Evolutionary conservation across 495 filamentous ascomycete genomes (phyloP).

Genomic region (Penicillium turbatum): DNA sequence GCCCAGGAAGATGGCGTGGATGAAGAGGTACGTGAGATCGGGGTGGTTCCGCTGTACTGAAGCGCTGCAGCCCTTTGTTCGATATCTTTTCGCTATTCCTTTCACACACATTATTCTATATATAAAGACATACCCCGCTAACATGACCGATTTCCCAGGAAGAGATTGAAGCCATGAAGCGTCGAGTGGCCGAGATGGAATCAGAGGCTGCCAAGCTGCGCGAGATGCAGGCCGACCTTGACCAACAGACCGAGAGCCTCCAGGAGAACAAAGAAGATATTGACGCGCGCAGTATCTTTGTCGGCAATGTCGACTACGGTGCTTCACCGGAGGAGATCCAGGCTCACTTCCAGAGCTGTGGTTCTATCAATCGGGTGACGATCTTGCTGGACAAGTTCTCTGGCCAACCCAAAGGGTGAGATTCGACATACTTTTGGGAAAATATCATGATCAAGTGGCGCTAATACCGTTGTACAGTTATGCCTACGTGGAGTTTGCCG

Average conservation of each 20-base stretch:
- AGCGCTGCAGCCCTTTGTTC: constrained; percentile 1
- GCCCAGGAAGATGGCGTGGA: constrained; percentile 39
- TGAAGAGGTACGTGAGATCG: constrained; percentile 38
- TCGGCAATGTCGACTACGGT: constrained; percentile 98
- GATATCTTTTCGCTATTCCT: not conserved
- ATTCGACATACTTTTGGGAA: not conserved
- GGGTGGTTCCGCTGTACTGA: not conserved
- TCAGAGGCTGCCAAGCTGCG: constrained; percentile 92
- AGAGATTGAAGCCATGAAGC: constrained; percentile 98
- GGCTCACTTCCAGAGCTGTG: constrained; percentile 96
- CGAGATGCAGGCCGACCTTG: constrained; percentile 90
- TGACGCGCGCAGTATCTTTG: constrained; percentile 93
- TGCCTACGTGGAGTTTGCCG: constrained; percentile 97
- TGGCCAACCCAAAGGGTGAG: constrained; percentile 96
- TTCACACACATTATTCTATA: not conserved
- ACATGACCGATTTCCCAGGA: constrained; percentile 49
- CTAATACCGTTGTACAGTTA: constrained; percentile 64
- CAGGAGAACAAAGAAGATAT: constrained; percentile 94
- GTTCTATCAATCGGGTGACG: constrained; percentile 96
- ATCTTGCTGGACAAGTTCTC: constrained; percentile 98
- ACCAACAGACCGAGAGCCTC: constrained; percentile 75
- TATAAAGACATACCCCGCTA: constrained; percentile 1
- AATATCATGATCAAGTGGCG: constrained; percentile 20
- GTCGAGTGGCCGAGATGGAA: constrained; percentile 97
- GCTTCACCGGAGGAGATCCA: constrained; percentile 98